A percentile compares a stretch with the other conserved stretches of the same genome.
phyloP scores from a whole-genome alignment of 2,329 filamentous ascomycete species.

The Cladosporium halotolerans region DNA sequence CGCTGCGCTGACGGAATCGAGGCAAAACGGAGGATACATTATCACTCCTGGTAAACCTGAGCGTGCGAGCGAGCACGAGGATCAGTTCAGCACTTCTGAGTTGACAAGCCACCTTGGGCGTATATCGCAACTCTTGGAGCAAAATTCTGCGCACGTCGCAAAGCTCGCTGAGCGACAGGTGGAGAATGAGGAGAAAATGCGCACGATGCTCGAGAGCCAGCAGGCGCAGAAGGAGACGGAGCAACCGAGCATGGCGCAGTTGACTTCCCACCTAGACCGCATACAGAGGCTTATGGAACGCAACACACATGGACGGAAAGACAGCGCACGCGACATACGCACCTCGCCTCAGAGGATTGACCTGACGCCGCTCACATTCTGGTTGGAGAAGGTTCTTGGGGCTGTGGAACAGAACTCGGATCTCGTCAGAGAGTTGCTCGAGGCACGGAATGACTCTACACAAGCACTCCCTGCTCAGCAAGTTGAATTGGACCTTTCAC shows the following conservation, averaged over 20 bases:
- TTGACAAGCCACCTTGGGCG: slow-evolving; percentile 19
- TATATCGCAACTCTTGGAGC: slow-evolving; percentile 19
- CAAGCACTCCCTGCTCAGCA: background rate
- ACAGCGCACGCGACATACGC: slow-evolving; percentile 12
- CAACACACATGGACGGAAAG: slow-evolving; percentile 14
- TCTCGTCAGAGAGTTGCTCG: slow-evolving; percentile 18
- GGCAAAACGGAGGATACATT: background rate
- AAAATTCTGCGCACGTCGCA: slow-evolving; percentile 21
- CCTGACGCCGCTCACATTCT: slow-evolving; percentile 19
- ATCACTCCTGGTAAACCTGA: background rate
- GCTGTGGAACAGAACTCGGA: slow-evolving; percentile 24
- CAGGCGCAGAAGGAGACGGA: slow-evolving; percentile 14
- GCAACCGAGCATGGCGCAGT: slow-evolving; percentile 20
- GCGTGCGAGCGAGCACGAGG: background rate
- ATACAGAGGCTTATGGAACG: slow-evolving; percentile 24
- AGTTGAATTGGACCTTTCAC: slow-evolving; percentile 11
- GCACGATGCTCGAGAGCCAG: slow-evolving; percentile 15
- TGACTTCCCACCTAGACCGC: slow-evolving; percentile 24
- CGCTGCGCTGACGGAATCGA: slow-evolving; percentile 14
- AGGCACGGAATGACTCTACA: slow-evolving; percentile 12
- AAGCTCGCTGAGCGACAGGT: slow-evolving; percentile 20
- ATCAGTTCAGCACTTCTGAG: slow-evolving; percentile 14
- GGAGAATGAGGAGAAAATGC: slow-evolving; percentile 24
- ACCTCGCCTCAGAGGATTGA: slow-evolving; percentile 14
- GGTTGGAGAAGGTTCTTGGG: slow-evolving; percentile 20